Percentiles rank a stretch among this genome's conserved stretches.
Evolutionary conservation across 2,329 filamentous ascomycete genomes (phyloP).

Genomic region (Geosmithia morbida): DNA sequence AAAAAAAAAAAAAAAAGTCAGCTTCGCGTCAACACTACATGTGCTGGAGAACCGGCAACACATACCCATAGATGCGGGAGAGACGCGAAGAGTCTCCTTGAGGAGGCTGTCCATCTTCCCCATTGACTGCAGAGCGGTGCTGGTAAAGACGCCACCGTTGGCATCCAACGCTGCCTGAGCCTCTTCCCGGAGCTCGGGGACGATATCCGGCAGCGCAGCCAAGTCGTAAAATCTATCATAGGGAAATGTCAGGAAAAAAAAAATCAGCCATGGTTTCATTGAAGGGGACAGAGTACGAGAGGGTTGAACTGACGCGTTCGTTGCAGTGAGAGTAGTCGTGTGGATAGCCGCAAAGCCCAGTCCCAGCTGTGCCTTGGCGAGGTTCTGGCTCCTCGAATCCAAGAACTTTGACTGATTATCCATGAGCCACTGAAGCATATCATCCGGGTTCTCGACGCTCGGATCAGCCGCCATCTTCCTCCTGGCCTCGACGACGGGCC

Average conservation of each 20-base stretch:
- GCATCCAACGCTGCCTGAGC: neutral
- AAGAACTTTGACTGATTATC: conserved; percentile 19
- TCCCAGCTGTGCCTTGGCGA: conserved; percentile 25
- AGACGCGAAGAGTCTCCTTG: conserved; percentile 19
- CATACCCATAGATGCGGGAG: conserved; percentile 17
- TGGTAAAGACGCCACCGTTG: conserved; percentile 13
- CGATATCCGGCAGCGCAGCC: conserved; percentile 1
- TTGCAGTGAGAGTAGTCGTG: conserved; percentile 29
- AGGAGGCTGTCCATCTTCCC: conserved; percentile 25
- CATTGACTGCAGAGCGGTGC: conserved; percentile 18
- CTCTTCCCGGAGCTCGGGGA: neutral
- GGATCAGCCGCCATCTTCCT: conserved; percentile 5
- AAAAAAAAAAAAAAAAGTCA: no score
- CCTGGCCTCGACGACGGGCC: conserved; percentile 17
- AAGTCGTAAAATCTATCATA: conserved; percentile 1
- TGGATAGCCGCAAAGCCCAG: conserved; percentile 35
- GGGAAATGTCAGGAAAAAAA: no score
- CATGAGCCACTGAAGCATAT: conserved; percentile 32
- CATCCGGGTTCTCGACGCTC: conserved; percentile 19
- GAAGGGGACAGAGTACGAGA: no score
- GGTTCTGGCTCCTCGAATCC: conserved; percentile 14
- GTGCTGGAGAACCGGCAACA: no score
- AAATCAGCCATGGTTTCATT: no score
- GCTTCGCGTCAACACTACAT: no score
- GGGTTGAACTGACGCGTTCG: conserved; percentile 20